Percentiles rank a stretch among this genome's conserved stretches.
These are phyloP conservation scores for Alternaria solani DNA, from an alignment of 2,329 filamentous ascomycete species.

Conservation along the genomic window DNA sequence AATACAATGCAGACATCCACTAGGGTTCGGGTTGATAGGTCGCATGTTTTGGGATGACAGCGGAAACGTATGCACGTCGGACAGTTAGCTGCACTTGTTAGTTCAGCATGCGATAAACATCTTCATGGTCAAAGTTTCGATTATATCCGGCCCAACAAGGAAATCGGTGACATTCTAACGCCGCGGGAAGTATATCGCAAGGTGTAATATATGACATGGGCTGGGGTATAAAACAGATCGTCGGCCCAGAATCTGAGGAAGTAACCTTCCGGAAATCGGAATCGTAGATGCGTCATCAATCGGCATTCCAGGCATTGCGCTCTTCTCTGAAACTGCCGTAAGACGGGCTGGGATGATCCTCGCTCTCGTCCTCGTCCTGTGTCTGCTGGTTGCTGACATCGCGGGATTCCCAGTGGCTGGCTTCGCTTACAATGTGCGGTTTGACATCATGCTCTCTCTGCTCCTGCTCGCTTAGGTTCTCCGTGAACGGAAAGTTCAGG, in stretches of 20 bases:
- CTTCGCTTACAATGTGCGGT: conserved; percentile 54
- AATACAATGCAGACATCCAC: not conserved
- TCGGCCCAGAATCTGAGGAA: conserved; percentile 7
- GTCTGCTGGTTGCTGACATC: conserved; percentile 32
- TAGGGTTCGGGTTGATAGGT: not conserved
- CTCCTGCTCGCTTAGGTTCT: conserved; percentile 48
- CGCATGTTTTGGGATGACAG: not conserved
- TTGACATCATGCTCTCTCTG: conserved; percentile 44
- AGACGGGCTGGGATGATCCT: conserved; percentile 41
- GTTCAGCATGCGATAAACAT: not conserved
- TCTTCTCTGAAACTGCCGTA: conserved; percentile 56
- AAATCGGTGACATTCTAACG: conserved; percentile 5
- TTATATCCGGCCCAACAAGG: not conserved
- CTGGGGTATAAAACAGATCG: conserved; percentile 21
- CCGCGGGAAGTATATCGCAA: conserved; percentile 5
- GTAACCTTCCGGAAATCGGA: not conserved
- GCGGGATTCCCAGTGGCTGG: conserved; percentile 54
- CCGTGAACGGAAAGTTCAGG: conserved; percentile 54
- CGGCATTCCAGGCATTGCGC: conserved; percentile 51
- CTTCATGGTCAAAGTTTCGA: not conserved
- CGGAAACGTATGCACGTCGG: not conserved
- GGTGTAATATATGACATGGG: conserved; percentile 10
- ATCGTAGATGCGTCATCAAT: conserved; percentile 15
- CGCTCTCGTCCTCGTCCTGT: conserved; percentile 24
- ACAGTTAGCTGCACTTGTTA: conserved; percentile 1